phyloP scores from a whole-genome alignment of 495 filamentous ascomycete species.

The Ramalina intermedia region DNA sequence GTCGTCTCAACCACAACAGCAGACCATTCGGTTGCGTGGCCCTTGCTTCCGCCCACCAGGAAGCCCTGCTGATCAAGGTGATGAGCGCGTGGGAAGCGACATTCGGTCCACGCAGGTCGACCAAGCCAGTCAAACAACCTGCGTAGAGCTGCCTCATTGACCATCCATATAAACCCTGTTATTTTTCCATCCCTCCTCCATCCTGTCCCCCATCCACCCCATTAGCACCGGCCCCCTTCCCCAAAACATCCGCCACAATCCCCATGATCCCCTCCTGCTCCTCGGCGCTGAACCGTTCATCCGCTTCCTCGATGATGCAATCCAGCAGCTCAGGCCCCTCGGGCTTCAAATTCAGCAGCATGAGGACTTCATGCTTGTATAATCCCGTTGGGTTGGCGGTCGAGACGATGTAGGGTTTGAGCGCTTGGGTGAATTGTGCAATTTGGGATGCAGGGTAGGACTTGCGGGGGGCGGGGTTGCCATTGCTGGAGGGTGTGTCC shows the following conservation, averaged over 20 bases:
- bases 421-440: conserved; percentile 19
- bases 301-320: conserved; percentile 35
- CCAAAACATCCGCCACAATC: conserved; percentile 24
- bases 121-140: no score
- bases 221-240: conserved; percentile 14
- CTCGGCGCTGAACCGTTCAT: conserved; percentile 26
- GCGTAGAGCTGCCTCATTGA: no score
- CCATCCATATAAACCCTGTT: no score
- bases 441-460: conserved; percentile 1
- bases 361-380: conserved; percentile 48
- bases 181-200: no score
- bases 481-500: conserved; percentile 8
- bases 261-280: conserved; percentile 23
- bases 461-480: not conserved
- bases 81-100: not conserved
- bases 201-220: conserved; percentile 10
- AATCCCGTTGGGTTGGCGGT: conserved; percentile 33
- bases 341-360: conserved; percentile 45
- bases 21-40: not conserved
- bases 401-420: conserved; percentile 18
- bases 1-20: not conserved
- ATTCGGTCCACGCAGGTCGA: no score
- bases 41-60: not conserved
- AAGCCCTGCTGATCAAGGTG: not conserved
- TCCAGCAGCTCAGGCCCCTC: conserved; percentile 26